phyloP scores from a whole-genome alignment of 176 grass and related monocot species.

The Oropetium thomaeum region DNA sequence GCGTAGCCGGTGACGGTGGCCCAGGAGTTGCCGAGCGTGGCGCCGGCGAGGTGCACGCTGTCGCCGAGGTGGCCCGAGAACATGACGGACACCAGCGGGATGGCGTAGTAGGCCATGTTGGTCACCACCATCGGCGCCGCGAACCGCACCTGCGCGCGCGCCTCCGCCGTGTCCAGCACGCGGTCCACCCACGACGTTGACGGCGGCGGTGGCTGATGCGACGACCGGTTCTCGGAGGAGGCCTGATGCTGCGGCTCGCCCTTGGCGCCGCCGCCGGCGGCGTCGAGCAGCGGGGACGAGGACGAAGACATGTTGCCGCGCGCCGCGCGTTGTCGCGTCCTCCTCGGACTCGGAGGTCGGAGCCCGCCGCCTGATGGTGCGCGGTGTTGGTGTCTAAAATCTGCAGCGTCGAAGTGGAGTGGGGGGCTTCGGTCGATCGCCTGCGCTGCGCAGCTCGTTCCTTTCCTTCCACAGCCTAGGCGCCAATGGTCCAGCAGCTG shows the following conservation, averaged over 20 bases:
- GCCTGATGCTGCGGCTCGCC: no score
- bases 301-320: constrained; percentile 43
- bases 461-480: no score
- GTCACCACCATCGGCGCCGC: constrained; percentile 81
- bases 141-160: constrained; percentile 58
- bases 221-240: no score
- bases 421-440: no score
- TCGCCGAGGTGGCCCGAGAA: constrained; percentile 92
- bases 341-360: no score
- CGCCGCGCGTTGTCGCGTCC: no score
- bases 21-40: constrained; percentile 96
- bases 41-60: constrained; percentile 73
- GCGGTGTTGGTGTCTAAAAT: no score
- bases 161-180: constrained; percentile 55
- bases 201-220: no score
- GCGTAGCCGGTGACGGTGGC: constrained; percentile 81
- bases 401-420: no score
- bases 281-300: constrained; percentile 35
- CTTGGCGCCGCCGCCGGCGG: neutral
- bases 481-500: no score
- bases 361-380: no score
- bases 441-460: no score
- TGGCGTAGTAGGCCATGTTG: constrained; percentile 72
- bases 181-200: constrained; percentile 26
- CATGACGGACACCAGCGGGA: constrained; percentile 90